phyloP scores from a whole-genome alignment of 2,329 filamentous ascomycete species.

The Epichloe coenophiala region DNA sequence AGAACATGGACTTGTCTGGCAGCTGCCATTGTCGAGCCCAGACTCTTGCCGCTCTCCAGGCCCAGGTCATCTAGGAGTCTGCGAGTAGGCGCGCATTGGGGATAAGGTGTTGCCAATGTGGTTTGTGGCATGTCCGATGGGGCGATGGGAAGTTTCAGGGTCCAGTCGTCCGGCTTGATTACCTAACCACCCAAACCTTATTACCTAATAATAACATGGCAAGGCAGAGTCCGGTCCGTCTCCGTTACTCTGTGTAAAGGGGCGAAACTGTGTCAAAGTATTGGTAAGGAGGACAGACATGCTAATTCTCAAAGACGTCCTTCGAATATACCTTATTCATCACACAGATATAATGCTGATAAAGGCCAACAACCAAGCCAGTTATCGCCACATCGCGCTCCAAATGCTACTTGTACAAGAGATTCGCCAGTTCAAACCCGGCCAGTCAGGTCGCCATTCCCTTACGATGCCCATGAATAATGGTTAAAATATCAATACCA shows the following conservation, averaged over 20 bases:
- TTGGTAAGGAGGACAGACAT: too few species aligned
- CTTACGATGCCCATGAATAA: not conserved
- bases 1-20: constrained; percentile 4
- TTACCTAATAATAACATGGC: too few species aligned
- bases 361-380: not conserved
- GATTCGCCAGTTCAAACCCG: not conserved
- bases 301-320: not conserved
- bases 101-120: not conserved
- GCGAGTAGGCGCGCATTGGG: constrained; percentile 4
- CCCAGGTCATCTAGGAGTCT: constrained; percentile 23
- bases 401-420: not conserved
- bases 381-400: not conserved
- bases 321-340: not conserved
- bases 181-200: not conserved
- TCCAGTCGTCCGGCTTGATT: not conserved
- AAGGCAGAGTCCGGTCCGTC: too few species aligned
- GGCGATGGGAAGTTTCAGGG: not conserved
- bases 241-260: too few species aligned
- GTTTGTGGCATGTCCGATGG: not conserved
- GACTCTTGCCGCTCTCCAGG: constrained; percentile 22
- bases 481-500: not conserved
- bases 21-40: constrained; percentile 23
- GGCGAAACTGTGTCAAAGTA: too few species aligned
- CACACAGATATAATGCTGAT: not conserved
- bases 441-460: not conserved